Base-by-base conservation (phyloP, 768 basidiomycete genomes). In the Psilocybe subaeruginosa region DNA sequence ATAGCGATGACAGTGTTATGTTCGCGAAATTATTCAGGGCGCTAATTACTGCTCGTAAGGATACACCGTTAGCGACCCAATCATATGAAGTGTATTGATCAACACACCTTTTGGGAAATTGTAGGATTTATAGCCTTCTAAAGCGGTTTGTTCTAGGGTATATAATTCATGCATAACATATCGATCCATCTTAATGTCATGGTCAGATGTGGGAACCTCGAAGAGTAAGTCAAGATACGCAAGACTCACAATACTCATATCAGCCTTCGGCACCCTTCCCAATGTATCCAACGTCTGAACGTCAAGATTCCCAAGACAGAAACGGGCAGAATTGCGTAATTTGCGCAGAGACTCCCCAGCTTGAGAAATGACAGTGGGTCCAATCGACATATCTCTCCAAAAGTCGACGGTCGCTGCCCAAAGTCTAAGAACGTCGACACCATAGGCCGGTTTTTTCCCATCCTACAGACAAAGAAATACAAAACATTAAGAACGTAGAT, bases 371-470 rank as follows among this genome's bases (percentile, higher is more conserved):
- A 92, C 85, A 0, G 82, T 88, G 1, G 88, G 85, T 0, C 97
- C 92, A 54, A 98, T 89, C 5, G 91, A 85, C 76, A 92, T 92
- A 73, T 99, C 97, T 29, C 86, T 84, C 74, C 91, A 89, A 69
- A 93, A 97, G 66, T 97, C 95, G 23, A 93, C 89, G 0, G 92
- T 90, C 2, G 95, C 96, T 8, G 85, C 91, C 97, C 97, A 99
- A 6, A 97, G 78, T 6, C 97, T 85, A 33, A 99, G 81, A 1
- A 90, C 83, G 68, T 98, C 96, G 7, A 92, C 81, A 1, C 97
- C 96, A 72, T 94, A 92, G 0, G 85, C 88, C 0, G 93, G 91
- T 51, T 91, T 79, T 62, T 83, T 87, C 68, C 86, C 89, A 70
- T 80, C 78, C 68, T 91, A 76, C 90, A 66, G 8, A 39, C 8